Base-by-base conservation (phyloP, 2,329 filamentous ascomycete genomes). In the Botryotinia narcissicola region DNA sequence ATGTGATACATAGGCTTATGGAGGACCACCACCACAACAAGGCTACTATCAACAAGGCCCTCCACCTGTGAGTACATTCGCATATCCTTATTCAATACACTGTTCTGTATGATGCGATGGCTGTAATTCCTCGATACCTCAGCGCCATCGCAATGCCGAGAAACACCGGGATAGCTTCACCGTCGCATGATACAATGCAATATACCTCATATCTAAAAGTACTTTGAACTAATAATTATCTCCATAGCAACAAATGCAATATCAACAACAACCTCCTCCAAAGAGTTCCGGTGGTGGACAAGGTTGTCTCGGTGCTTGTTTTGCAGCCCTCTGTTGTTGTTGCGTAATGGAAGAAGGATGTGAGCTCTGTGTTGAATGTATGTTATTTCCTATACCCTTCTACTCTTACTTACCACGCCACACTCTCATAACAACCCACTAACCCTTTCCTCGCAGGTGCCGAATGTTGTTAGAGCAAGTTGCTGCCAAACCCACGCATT, bases 261-360 rank as follows among this genome's bases (percentile, higher is more conserved):
- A 84, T 75, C 81, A 80, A 20, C 85, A 85, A 83, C 84, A 82
- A 70, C 84, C 81, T 35, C 80, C 79, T 63, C 78, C 79, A 73
- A 78, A 79, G 42, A 78, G 82, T 67, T 81, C 82, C 46, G 82
- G 79, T 46, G 82, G 83, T 42, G 82, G 82, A 61, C 79, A 77
- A 40, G 83, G 84, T 72, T 86, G 85, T 75, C 80, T 86, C 61
- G 81, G 83, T 74, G 83, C 82, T 72, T 86, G 85, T 79, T 79
- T 87, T 18, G 85, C 85, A 42, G 81, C 83, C 22, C 76, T 86
- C 57, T 86, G 85, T 79, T 87, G 85, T 78, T 87, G 86, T 80
- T 87, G 85, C 77, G 82, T 85, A 72, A 84, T 83, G 75, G 85
- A 86, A 77, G 84, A 87, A 76, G 83, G 84, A 70, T 86, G 86